phyloP scores from a whole-genome alignment of 73 alveolate species.

The Paraurostyla sp. region DNA sequence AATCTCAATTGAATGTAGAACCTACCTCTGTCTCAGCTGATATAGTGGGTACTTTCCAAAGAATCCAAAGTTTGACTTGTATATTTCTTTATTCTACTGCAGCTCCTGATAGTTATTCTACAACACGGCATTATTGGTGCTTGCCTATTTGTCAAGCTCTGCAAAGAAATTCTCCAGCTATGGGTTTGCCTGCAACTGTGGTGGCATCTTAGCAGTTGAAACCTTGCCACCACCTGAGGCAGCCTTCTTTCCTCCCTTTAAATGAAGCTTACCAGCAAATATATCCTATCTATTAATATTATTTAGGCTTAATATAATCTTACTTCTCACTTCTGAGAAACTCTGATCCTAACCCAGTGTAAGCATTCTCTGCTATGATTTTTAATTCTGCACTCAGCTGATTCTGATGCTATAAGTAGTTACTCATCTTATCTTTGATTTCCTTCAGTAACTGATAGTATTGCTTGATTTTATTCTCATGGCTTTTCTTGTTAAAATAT shows the following conservation, averaged over 20 bases:
- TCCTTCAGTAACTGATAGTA: slow-evolving; percentile 37
- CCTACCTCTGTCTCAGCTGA: slow-evolving; percentile 42
- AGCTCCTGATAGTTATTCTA: slow-evolving; percentile 20
- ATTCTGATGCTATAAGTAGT: background rate
- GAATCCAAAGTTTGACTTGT: slow-evolving; percentile 49
- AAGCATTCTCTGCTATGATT: slow-evolving; percentile 33
- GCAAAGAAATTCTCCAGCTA: slow-evolving; percentile 35
- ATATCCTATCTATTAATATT: no score
- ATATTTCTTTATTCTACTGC: slow-evolving; percentile 21
- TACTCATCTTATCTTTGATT: slow-evolving; percentile 21
- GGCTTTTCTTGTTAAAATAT: background rate
- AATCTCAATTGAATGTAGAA: slow-evolving; percentile 14
- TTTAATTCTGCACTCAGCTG: slow-evolving; percentile 27
- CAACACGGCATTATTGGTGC: background rate
- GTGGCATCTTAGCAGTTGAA: background rate
- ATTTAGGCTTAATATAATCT: no score
- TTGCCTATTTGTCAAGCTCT: slow-evolving; percentile 23
- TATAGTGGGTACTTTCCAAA: slow-evolving; percentile 61
- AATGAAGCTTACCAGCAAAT: slow-evolving; percentile 35
- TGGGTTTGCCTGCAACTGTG: background rate
- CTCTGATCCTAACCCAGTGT: slow-evolving; percentile 54
- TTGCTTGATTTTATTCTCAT: slow-evolving; percentile 26
- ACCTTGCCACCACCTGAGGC: background rate
- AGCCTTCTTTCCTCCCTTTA: slow-evolving; percentile 17
- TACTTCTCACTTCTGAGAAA: slow-evolving; percentile 53